A percentile compares a stretch with the other conserved stretches of the same genome.
These are phyloP conservation scores for Debaryomyces udenii DNA, from an alignment of 1,139 yeast genomes.

Conservation along the genomic window DNA sequence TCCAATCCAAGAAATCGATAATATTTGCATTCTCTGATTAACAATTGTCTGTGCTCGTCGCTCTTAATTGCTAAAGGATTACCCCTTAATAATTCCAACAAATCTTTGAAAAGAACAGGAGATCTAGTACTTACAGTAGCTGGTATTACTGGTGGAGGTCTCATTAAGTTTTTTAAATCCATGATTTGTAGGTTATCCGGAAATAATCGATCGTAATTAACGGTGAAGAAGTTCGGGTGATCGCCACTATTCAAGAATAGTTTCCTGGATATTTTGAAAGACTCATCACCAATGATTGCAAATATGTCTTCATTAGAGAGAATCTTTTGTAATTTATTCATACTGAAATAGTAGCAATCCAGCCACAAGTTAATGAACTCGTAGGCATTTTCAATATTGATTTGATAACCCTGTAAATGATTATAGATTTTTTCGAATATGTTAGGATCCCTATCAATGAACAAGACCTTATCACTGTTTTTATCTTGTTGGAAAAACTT, in stretches of 20 bases:
- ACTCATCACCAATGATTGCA: conserved; percentile 61
- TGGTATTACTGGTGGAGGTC: conserved; percentile 81
- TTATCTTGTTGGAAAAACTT: conserved; percentile 41
- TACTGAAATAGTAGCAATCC: conserved; percentile 76
- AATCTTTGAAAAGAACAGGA: conserved; percentile 59
- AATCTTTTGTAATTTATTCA: conserved; percentile 55
- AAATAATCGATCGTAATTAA: conserved; percentile 54
- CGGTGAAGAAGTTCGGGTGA: conserved; percentile 73
- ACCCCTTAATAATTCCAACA: conserved; percentile 62
- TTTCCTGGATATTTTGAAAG: conserved; percentile 61
- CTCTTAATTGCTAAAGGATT: conserved; percentile 46
- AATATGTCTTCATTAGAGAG: conserved; percentile 60
- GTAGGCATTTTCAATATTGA: conserved; percentile 58
- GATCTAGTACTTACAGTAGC: conserved; percentile 56
- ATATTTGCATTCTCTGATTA: conserved; percentile 72
- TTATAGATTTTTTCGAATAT: conserved; percentile 66
- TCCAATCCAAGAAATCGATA: conserved; percentile 77
- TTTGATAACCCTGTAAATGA: conserved; percentile 79
- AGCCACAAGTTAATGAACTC: conserved; percentile 64
- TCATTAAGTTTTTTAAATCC: conserved; percentile 44
- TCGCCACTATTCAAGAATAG: conserved; percentile 64
- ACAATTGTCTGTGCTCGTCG: conserved; percentile 56
- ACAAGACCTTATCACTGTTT: conserved; percentile 51
- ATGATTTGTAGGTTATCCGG: conserved; percentile 47
- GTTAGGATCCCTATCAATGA: conserved; percentile 75